Conservation (phyloP, 208 protist species). For the Crithidia bombi region DNA sequence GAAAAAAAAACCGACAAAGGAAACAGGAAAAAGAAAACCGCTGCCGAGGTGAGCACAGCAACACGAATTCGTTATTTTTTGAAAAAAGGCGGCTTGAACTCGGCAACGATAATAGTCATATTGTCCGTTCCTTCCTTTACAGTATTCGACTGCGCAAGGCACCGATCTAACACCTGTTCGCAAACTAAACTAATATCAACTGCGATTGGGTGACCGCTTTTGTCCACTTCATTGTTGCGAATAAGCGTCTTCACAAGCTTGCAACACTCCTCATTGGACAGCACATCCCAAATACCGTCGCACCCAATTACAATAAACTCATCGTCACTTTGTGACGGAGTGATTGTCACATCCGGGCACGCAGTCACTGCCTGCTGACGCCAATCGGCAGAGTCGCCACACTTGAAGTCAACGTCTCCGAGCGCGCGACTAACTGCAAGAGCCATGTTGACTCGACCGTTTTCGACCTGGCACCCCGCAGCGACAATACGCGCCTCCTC, state of each 20-base stretch:
- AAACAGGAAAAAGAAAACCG: constrained; percentile 11
- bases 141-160: constrained; percentile 63
- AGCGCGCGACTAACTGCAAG: constrained; percentile 94
- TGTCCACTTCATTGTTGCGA: constrained; percentile 33
- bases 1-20: background rate
- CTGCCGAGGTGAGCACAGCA: background rate
- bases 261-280: constrained; percentile 84
- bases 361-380: constrained; percentile 83
- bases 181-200: constrained; percentile 79
- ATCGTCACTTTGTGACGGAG: constrained; percentile 46
- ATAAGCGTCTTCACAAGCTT: constrained; percentile 50
- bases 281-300: constrained; percentile 95
- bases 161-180: constrained; percentile 77
- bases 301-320: constrained; percentile 93
- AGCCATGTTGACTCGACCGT: constrained; percentile 91
- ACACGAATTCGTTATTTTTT: constrained; percentile 10
- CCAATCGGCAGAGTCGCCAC: constrained; percentile 55
- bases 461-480: constrained; percentile 84
- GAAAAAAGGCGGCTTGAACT: constrained; percentile 86
- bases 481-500: constrained; percentile 86
- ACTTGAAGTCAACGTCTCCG: constrained; percentile 94
- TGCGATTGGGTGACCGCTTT: constrained; percentile 23
- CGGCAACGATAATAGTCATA: constrained; percentile 89
- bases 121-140: constrained; percentile 80
- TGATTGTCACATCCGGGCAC: constrained; percentile 67